Conservation (phyloP, 2,329 filamentous ascomycete genomes). For the Xylaria sp. region DNA sequence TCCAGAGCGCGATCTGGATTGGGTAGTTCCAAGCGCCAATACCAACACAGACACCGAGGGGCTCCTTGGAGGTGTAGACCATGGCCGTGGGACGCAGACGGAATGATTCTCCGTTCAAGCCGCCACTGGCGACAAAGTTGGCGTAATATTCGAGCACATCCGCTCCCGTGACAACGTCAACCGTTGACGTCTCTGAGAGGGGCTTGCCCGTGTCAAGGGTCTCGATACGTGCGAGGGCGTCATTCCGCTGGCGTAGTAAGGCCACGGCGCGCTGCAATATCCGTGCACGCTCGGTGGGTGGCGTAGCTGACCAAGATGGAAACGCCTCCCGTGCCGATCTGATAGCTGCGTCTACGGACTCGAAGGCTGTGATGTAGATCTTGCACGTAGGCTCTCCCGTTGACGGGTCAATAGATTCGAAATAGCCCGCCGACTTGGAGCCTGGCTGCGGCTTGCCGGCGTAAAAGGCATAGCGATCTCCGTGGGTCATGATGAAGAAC, state of each 20-base stretch:
- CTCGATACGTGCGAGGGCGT: slow-evolving; percentile 72
- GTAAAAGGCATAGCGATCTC: slow-evolving; percentile 64
- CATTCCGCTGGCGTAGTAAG: slow-evolving; percentile 69
- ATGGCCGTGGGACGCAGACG: slow-evolving; percentile 70
- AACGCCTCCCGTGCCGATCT: slow-evolving; percentile 67
- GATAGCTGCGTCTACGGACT: slow-evolving; percentile 67
- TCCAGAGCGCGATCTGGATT: slow-evolving; percentile 86
- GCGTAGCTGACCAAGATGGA: slow-evolving; percentile 67
- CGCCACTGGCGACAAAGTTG: slow-evolving; percentile 69
- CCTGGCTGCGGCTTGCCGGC: slow-evolving; percentile 62
- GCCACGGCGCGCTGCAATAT: slow-evolving; percentile 72
- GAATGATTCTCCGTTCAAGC: slow-evolving; percentile 74
- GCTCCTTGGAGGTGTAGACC: slow-evolving; percentile 77
- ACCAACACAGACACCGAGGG: slow-evolving; percentile 76
- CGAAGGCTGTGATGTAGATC: slow-evolving; percentile 62
- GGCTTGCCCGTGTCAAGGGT: slow-evolving; percentile 84
- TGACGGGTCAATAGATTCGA: slow-evolving; percentile 69
- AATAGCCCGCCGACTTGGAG: slow-evolving; percentile 54
- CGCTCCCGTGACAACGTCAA: slow-evolving; percentile 76
- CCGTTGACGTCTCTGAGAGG: slow-evolving; percentile 75
- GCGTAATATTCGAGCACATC: slow-evolving; percentile 86
- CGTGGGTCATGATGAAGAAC: slow-evolving; percentile 21
- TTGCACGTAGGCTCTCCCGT: slow-evolving; percentile 63
- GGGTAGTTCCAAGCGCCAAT: slow-evolving; percentile 93
- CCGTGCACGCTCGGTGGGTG: slow-evolving; percentile 67